These are phyloP conservation scores for Apostasia shenzhenica DNA, from an alignment of 106 monocot genomes.

Conservation along the genomic window DNA sequence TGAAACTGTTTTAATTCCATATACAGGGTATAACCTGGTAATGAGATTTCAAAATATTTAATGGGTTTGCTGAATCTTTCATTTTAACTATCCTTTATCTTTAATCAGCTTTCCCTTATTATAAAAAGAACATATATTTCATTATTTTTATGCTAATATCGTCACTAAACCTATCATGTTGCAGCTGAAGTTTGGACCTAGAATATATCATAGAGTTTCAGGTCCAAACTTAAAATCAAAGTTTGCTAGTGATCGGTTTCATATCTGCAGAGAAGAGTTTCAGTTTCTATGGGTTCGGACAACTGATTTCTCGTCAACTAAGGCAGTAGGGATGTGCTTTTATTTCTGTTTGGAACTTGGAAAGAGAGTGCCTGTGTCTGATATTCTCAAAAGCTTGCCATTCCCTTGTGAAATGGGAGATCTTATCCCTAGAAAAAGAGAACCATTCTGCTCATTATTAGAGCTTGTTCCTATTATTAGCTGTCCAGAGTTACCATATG, in stretches of 20 bases:
- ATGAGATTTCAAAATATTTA: too few species aligned
- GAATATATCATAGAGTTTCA: conserved; percentile 42
- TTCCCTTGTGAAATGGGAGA: conserved; percentile 42
- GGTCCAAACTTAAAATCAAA: conserved; percentile 29
- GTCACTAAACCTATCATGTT: conserved; percentile 10
- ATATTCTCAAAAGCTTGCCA: conserved; percentile 46
- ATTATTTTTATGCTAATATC: background rate
- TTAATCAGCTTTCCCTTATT: too few species aligned
- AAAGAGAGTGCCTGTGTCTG: conserved; percentile 21
- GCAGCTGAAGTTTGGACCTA: conserved; percentile 84
- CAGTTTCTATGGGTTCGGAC: conserved; percentile 69
- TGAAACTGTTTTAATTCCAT: too few species aligned
- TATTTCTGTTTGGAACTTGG: conserved; percentile 47
- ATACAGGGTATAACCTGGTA: too few species aligned
- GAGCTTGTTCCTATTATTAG: conserved; percentile 56
- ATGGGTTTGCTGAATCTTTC: too few species aligned
- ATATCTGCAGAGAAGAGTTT: conserved; percentile 52
- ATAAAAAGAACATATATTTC: too few species aligned
- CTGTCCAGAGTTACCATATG: conserved; percentile 40
- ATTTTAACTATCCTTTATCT: too few species aligned
- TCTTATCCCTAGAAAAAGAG: conserved; percentile 22
- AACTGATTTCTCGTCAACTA: conserved; percentile 57
- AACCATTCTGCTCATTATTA: conserved; percentile 14
- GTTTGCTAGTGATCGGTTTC: conserved; percentile 38
- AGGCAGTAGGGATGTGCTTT: conserved; percentile 57